These are phyloP conservation scores for Caloboletus firmus DNA, from an alignment of 1,284 basidiomycete species.

Conservation along the genomic window DNA sequence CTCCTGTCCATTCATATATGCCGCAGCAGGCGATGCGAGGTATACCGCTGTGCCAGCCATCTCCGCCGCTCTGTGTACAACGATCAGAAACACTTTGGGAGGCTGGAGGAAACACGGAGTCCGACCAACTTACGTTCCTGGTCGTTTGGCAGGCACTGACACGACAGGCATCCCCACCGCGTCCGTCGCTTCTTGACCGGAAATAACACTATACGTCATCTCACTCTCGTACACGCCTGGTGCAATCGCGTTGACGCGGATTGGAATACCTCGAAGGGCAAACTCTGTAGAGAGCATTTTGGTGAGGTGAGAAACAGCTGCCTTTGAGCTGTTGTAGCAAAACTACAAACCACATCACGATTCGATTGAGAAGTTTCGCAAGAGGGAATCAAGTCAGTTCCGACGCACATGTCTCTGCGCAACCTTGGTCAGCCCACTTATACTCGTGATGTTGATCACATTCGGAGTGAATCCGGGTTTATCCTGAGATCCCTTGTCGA, in stretches of 20 bases:
- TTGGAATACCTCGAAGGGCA: constrained; percentile 61
- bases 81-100: not conserved
- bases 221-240: constrained; percentile 75
- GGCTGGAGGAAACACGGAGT: not conserved
- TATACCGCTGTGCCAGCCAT: constrained; percentile 75
- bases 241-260: constrained; percentile 68
- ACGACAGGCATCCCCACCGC: constrained; percentile 53
- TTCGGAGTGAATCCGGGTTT: constrained; percentile 54
- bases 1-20: constrained; percentile 74
- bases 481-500: constrained; percentile 68
- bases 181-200: constrained; percentile 49
- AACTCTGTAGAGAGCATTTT: constrained; percentile 75
- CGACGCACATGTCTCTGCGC: constrained; percentile 75
- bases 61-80: constrained; percentile 59
- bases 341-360: constrained; percentile 48
- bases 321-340: constrained; percentile 77
- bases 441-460: constrained; percentile 76
- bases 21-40: constrained; percentile 66
- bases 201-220: constrained; percentile 62
- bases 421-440: constrained; percentile 66
- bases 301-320: constrained; percentile 70
- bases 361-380: not conserved
- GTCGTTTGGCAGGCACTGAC: constrained; percentile 59
- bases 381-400: constrained; percentile 4
- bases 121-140: constrained; percentile 61